Evolutionary conservation across 768 basidiomycete species (phyloP), one percentile per base, ranked within the genome.

Genomic region (Sistotremastrum niveocremeum): DNA sequence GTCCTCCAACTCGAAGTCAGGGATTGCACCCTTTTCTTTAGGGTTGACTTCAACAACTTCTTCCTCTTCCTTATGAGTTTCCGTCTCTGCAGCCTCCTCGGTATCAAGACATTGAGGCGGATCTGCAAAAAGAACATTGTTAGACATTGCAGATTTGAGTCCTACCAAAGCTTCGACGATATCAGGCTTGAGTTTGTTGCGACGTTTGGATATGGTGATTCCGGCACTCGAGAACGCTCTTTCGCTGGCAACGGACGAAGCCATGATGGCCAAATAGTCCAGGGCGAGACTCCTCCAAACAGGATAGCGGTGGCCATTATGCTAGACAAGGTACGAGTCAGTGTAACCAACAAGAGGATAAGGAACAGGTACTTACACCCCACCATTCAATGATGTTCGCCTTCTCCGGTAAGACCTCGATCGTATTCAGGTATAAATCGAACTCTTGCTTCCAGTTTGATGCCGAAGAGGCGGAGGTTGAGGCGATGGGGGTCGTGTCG

Each of bases 201-300:
- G 54, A 20, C 52, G 58, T 47, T 65, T 65, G 9, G 50, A 58
- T 37, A 68, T 59, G 0, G 67, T 69, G 30, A 69, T 65, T 4
- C 66, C 65, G 7, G 59, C 66, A 3, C 57, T 52, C 1, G 62
- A 70, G 49, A 71, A 70, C 5, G 64, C 66, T 6, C 56, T 56
- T 50, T 69, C 63, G 53, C 62, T 64, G 4, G 65, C 67, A 6
- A 69, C 65, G 1, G 52, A 56, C 8, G 60, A 55, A 6, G 62
- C 61, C 62, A 67, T 66, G 29, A 70, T 60, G 2, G 63, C 41
- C 6, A 69, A 57, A 30, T 63, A 62, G 46, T 69, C 66, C 6
- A 52, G 47, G 6, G 67, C 63, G 2, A 69, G 54, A 0, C 62
- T 62, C 0, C 59, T 60, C 65, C 64, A 68, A 1, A 57, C 56